Evolutionary conservation across 2,329 filamentous ascomycete genomes (phyloP), one percentile per base, ranked within the genome.

Genomic region (Massarina eburnea): DNA sequence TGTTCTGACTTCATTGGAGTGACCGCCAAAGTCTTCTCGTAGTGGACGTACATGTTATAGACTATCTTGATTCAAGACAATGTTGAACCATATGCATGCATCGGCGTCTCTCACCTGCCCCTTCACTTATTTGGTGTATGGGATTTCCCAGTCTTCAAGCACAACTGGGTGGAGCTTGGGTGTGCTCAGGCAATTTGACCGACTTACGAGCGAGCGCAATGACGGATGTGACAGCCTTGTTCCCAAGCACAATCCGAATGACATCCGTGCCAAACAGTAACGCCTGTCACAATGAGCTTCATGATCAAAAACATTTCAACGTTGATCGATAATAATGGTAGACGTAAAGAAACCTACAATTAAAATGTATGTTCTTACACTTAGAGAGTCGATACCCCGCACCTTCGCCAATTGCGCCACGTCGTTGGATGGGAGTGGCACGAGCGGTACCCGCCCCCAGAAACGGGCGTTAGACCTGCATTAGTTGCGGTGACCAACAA

Each of bases 221-320:
- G 15, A 71, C 49, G 1, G 61, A 63, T 4, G 59, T 67, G 38
- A 70, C 52, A 19, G 42, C 39, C 1, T 62, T 55, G 27, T 61
- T 46, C 8, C 24, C 49, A 20, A 73, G 51, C 18, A 59, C 62
- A 57, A 71, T 67, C 9, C 61, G 58, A 41, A 73, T 57, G 40
- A 71, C 37, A 46, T 72, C 68, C 14, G 33, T 37, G 34, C 41
- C 41, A 39, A 32, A 22, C 41, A 17, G 41, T 43, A 1, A 34
- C 41, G 19, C 41, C 41, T 21, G 26, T 22, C 8, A 43, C 41
- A 12, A 43, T 38, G 24, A 38, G 24, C 18, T 43, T 43, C 41
- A 43, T 43, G 12, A 26, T 42, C 29, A 32, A 30, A 30, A 26
- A n/a, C n/a, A n/a, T n/a, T n/a, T n/a, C n/a, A n/a, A n/a, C n/a